Base-by-base conservation (phyloP, 805 yeast species). In the Nematodospora valgi region DNA sequence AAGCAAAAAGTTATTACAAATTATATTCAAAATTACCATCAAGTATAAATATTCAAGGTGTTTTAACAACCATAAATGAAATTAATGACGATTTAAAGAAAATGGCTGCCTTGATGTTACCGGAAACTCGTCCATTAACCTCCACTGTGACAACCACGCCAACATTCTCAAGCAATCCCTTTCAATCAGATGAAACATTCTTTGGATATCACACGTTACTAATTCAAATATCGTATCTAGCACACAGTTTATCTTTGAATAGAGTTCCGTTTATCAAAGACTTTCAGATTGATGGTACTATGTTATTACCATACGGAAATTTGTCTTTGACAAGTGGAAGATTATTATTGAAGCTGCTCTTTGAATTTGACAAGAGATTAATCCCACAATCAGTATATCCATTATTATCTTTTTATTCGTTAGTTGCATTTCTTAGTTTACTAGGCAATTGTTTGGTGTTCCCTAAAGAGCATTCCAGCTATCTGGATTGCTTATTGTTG, bases 301-400 rank as follows among this genome's bases (percentile, higher is more conserved):
- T 44, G 23, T 43, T 35, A 24, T 19, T 43, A 4, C 25, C 32
- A 9, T 52, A 43, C 39, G 45, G 57, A 1, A 41, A 44, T 14
- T 37, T 50, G 11, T 48, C 63, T 2, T 43, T 56, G 18, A 57
- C 56, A n/a, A 48, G 58, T 37, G 54, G 65, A 13, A 43, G 65
- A 21, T 44, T 51, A 4, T 40, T 59, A 3, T 37, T 61, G 21
- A 46, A 49, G 22, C 30, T 50, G 9, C 40, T 50, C 2, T 39
- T 40, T 3, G 35, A 40, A 7, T 17, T 47, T 10, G 46, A 43
- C 15, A 32, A 26, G 7, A 24, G 27, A 10, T 23, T 27, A n/a
- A 23, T 49, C 4, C 40, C 56, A 8, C 44, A 43, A 16, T 30
- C 52, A 4, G 36, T 45, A 26, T 24, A 48, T 21, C 44, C 49